Evolutionary conservation across 1,139 yeast genomes (phyloP), one percentile per base, ranked within the genome.

Genomic region (Sugiyamaella novakii): DNA sequence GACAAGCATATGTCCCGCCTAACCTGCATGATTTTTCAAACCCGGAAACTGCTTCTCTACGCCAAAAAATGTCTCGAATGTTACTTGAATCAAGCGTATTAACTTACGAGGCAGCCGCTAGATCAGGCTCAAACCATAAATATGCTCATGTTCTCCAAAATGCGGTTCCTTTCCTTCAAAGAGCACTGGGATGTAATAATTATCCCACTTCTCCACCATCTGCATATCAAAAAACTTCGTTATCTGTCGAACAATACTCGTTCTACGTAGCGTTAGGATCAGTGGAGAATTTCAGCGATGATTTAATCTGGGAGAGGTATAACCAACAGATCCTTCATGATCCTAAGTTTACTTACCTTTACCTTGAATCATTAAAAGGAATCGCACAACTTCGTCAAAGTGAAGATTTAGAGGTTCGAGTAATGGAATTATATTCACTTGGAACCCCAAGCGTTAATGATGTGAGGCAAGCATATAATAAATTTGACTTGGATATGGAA

Each of bases 371-470:
- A 0, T 61, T 84, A 33, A 70, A 67, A 12, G 74, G 65, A 31
- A 69, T 82, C 38, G 76, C 83, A 0, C 73, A 74, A 15, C 57
- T 66, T 0, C 71, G 80, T 43, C 66, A 72, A 4, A 73, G 78
- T 5, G 74, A 74, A 46, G 74, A 71, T 33, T 63, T 83, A 18
- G 70, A 78, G 47, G 70, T 77, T 28, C 82, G 76, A 54, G 77
- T 81, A 37, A 73, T 78, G 33, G 78, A 78, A 45, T 72, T 81
- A 36, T 58, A 71, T 22, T 73, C 79, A 0, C 69, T 75, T 33
- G 91, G 92, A 11, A 75, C 80, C 19, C 72, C 82, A 25, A 89
- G 95, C 0, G 75, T 75, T 44, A 71, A 74, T 17, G 94, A 85
- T 40, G 71, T 87, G 29, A 67, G 74, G 31, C 70, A 70, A 22